Evolutionary conservation across 2,329 filamentous ascomycete species (phyloP), one percentile per base, ranked within the genome.

Genomic region (Arthrobotrys sinensis): DNA sequence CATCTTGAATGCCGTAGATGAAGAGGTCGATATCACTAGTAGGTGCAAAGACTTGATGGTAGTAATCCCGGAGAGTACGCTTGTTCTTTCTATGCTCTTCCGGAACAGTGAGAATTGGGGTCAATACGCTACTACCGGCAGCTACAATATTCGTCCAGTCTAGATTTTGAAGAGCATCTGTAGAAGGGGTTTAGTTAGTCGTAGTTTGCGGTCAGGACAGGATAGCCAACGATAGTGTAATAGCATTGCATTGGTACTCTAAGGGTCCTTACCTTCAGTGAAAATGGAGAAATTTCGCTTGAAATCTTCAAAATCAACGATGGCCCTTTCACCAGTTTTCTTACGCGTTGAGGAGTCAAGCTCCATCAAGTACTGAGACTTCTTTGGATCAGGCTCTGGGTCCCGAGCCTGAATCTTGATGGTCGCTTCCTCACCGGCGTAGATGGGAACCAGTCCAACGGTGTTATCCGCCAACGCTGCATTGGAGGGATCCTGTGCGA

Each of bases 1-100:
- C 92, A 7, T 87, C 90, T 50, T 81, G 79, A 79, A 96, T 86
- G 0, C 91, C 93, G 81, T 96, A 95, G 32, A 97, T 85, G 83
- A 97, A 97, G 1, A 97, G 87, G 83, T 96, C 93, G 8, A 97
- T 92, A 83, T 97, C 93, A 2, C 92, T 95, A 0, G 93, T 93
- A 0, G 93, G 93, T 10, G 92, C 92, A 80, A 95, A 89, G 77
- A 90, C 89, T 82, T 94, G 90, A 82, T 96, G 93, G 80, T 95
- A 97, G 83, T 93, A 96, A 84, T 91, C 86, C 82, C 91, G 86
- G 80, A 91, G 85, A 77, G 86, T 86, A 67, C 88, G 87, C 85
- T 92, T 92, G 53, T 89, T 91, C 34, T 85, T 84, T 60, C 86
- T 88, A 83, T 90, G 89, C 79, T 89, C 84, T 2, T 88, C 84